These are phyloP conservation scores for Wickerhamiella pararugosa DNA, from an alignment of 1,139 yeast species.

Conservation along the genomic window DNA sequence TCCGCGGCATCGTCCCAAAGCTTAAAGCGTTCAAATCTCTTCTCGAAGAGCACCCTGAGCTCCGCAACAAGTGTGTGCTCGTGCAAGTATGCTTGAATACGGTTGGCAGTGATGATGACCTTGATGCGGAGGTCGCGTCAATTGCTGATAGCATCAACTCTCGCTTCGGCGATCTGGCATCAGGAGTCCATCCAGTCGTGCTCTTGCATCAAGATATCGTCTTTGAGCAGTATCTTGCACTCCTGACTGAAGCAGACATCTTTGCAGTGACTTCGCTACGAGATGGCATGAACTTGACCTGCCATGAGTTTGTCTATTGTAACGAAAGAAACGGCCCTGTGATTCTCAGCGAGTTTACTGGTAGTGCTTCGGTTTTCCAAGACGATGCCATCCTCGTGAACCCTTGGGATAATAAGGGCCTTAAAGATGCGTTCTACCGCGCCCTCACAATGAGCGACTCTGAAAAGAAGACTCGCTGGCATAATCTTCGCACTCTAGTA, in stretches of 20 bases:
- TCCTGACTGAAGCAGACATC: conserved; percentile 70
- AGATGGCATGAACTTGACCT: conserved; percentile 92
- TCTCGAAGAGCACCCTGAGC: conserved; percentile 52
- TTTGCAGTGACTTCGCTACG: conserved; percentile 84
- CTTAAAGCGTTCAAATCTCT: conserved; percentile 75
- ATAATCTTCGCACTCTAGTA: conserved; percentile 41
- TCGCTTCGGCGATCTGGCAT: conserved; percentile 51
- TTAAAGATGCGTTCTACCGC: conserved; percentile 43
- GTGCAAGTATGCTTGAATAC: conserved; percentile 67
- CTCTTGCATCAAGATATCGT: conserved; percentile 77
- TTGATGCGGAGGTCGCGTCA: conserved; percentile 58
- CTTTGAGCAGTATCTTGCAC: conserved; percentile 77
- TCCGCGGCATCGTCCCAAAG: conserved; percentile 82
- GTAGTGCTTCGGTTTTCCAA: conserved; percentile 64
- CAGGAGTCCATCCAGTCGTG: conserved; percentile 57
- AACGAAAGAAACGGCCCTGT: conserved; percentile 66
- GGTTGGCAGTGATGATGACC: conserved; percentile 24
- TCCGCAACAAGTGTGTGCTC: conserved; percentile 52
- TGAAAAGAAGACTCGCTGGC: conserved; percentile 52
- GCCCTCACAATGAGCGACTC: conserved; percentile 49
- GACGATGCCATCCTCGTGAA: conserved; percentile 63
- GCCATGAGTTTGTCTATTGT: conserved; percentile 84
- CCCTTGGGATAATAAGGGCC: conserved; percentile 73
- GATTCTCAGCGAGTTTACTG: conserved; percentile 83
- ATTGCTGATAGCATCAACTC: conserved; percentile 81